phyloP scores from a whole-genome alignment of 2,329 filamentous ascomycete genomes.

The Thelonectria olida region DNA sequence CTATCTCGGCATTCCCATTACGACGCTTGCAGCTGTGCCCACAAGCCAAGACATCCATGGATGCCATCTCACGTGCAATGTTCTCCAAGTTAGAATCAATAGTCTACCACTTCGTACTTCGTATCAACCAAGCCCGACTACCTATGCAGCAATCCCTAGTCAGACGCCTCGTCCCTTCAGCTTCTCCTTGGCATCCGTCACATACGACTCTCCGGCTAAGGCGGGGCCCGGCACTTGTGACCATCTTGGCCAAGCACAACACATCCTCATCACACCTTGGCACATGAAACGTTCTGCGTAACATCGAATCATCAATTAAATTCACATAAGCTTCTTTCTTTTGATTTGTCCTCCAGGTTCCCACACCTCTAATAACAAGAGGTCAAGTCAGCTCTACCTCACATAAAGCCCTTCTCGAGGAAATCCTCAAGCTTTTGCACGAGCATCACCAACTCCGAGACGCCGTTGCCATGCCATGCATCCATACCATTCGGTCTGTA shows the following conservation, averaged over 20 bases:
- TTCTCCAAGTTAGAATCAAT: neutral
- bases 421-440: constrained; percentile 44
- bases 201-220: constrained; percentile 8
- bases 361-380: constrained; percentile 33
- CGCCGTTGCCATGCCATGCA: constrained; percentile 54
- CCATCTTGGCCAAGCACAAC: neutral
- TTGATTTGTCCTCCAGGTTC: constrained; percentile 33
- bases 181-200: constrained; percentile 17
- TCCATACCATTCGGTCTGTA: constrained; percentile 45
- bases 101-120: neutral
- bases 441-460: constrained; percentile 53
- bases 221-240: constrained; percentile 20
- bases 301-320: constrained; percentile 22
- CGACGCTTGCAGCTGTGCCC: neutral
- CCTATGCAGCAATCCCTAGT: neutral
- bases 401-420: constrained; percentile 41
- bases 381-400: constrained; percentile 37
- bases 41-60: neutral
- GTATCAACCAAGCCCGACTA: too few relatives aligned
- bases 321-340: constrained; percentile 33
- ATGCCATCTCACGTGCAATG: constrained; percentile 2
- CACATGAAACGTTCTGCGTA: constrained; percentile 5
- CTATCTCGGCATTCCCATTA: neutral
- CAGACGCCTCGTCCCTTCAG: constrained; percentile 8
- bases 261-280: constrained; percentile 4